Evolutionary conservation across 2,329 filamentous ascomycete species (phyloP).

Genomic region (Pezizomycotina sp.): DNA sequence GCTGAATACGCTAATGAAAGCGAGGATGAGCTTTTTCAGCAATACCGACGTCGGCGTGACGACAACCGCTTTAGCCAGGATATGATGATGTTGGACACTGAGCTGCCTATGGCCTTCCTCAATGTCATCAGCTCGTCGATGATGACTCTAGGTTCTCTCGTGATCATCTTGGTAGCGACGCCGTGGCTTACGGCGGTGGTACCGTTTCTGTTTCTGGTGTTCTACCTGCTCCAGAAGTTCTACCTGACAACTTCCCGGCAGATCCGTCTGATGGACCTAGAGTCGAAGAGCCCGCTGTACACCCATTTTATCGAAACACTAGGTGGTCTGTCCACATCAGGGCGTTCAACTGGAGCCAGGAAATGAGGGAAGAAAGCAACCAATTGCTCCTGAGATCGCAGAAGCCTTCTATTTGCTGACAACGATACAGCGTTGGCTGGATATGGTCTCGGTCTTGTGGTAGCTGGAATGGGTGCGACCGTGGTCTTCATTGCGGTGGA

Average conservation of each 20-base stretch:
- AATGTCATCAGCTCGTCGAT: constrained; percentile 8
- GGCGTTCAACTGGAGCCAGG: constrained; percentile 19
- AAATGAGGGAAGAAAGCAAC: constrained; percentile 13
- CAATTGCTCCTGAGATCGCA: constrained; percentile 28
- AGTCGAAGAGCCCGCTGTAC: constrained; percentile 32
- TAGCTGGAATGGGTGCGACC: constrained; percentile 29
- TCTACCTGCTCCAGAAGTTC: constrained; percentile 28
- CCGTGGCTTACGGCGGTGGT: constrained; percentile 24
- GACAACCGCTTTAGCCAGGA: constrained; percentile 29
- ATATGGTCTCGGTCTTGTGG: constrained; percentile 30
- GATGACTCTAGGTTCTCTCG: constrained; percentile 8
- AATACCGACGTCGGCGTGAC: constrained; percentile 27
- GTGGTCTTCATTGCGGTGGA: constrained; percentile 29
- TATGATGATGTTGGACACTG: constrained; percentile 29
- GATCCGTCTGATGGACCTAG: constrained; percentile 32
- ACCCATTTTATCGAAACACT: constrained; percentile 28
- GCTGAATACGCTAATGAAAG: constrained; percentile 15
- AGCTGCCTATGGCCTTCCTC: constrained; percentile 26
- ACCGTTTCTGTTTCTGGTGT: constrained; percentile 21
- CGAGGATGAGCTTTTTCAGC: constrained; percentile 25
- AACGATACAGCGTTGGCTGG: constrained; percentile 29
- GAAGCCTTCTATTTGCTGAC: constrained; percentile 28
- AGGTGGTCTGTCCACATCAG: constrained; percentile 20
- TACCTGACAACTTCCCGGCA: constrained; percentile 34
- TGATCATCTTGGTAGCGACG: constrained; percentile 11